phyloP scores from a whole-genome alignment of 352 stramenopile genomes.

The Pythium rishiriense region DNA sequence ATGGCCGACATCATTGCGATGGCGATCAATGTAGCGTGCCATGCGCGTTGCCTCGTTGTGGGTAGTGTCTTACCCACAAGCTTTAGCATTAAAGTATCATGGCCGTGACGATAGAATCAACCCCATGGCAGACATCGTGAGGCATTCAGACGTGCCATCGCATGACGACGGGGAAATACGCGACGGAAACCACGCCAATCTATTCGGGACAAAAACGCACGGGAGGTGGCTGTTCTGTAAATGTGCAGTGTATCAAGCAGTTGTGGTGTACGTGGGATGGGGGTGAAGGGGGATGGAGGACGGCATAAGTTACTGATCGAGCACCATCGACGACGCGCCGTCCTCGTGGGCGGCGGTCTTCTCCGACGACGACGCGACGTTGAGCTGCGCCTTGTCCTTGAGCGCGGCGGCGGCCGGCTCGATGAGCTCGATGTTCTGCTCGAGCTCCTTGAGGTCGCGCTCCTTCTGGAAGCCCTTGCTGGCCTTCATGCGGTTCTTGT shows the following conservation, averaged over 20 bases:
- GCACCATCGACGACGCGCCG: slow-evolving; percentile 73
- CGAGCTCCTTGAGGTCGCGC: slow-evolving; percentile 78
- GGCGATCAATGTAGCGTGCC: too few species aligned
- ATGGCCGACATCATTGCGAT: too few species aligned
- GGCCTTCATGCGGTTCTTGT: slow-evolving; percentile 96
- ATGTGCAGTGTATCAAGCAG: neutral
- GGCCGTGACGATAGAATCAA: too few species aligned
- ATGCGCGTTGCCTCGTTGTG: too few species aligned
- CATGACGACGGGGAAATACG: too few species aligned
- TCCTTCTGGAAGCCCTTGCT: slow-evolving; percentile 79
- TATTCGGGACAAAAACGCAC: neutral
- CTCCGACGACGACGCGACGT: slow-evolving; percentile 56
- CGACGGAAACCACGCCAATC: too few species aligned
- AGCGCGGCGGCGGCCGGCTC: slow-evolving; percentile 66
- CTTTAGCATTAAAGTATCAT: too few species aligned
- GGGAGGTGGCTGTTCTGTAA: neutral
- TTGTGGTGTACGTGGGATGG: neutral
- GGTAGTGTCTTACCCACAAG: too few species aligned
- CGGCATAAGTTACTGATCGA: slow-evolving; percentile 77
- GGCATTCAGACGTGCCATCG: too few species aligned
- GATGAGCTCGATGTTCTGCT: slow-evolving; percentile 87
- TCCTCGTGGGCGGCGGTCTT: slow-evolving; percentile 60
- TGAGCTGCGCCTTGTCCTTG: slow-evolving; percentile 82
- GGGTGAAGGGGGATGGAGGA: neutral
- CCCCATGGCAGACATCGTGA: too few species aligned